A percentile compares a stretch with the other conserved stretches of the same genome.
Evolutionary conservation across 2,329 filamentous ascomycete species (phyloP).

Genomic region (Aspergillus caelatus): DNA sequence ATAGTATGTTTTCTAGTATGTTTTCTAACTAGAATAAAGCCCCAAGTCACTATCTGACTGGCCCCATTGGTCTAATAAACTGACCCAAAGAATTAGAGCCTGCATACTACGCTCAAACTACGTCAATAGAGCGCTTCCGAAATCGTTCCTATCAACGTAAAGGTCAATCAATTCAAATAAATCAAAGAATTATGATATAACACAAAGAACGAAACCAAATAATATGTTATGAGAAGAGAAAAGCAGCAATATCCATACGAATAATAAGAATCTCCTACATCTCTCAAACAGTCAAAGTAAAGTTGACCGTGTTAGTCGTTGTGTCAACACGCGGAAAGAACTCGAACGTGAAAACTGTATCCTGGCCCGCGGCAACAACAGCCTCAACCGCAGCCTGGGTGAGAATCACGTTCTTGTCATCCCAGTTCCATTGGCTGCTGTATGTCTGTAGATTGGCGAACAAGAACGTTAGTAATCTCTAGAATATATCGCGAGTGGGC

Average conservation of each 20-base stretch:
- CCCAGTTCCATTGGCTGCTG: constrained; percentile 56
- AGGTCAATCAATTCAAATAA: neutral
- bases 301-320: constrained; percentile 53
- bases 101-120: neutral
- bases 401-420: constrained; percentile 51
- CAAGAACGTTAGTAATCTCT: neutral
- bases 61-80: neutral
- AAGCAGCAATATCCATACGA: neutral
- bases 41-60: neutral
- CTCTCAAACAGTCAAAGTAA: constrained; percentile 47
- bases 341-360: constrained; percentile 56
- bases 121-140: neutral
- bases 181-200: neutral
- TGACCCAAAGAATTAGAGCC: neutral
- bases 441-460: constrained; percentile 45
- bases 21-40: too few relatives aligned
- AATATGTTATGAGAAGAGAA: neutral
- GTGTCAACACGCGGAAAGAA: constrained; percentile 54
- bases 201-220: neutral
- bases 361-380: constrained; percentile 49
- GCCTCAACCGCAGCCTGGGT: constrained; percentile 48
- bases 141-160: neutral
- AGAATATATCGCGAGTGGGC: neutral
- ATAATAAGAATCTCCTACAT: neutral
- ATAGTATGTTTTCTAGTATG: too few relatives aligned